Evolutionary conservation across 192 early-diverging fungal genomes (phyloP), one percentile per base, ranked within the genome.

Genomic region (Pilaira anomala): DNA sequence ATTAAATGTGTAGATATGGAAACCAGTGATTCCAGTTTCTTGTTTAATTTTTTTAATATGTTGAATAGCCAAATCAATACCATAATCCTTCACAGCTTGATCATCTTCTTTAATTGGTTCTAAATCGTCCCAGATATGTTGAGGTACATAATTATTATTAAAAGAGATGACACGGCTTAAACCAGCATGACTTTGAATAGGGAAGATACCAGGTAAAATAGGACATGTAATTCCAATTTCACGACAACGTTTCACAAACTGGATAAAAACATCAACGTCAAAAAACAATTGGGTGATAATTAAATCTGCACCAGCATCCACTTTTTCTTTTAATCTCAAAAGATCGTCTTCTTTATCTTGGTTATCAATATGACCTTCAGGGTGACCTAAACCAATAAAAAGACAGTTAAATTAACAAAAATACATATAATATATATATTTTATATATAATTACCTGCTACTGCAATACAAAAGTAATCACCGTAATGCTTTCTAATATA

Each of bases 21-120:
- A 90, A 18, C 94, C 94, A 11, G 75, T 74, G 28, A 83, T 70
- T 7, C 90, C 91, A 25, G 67, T 78, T n/a, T 71, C 85, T 41
- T 48, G 48, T 60, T 41, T 33, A n/a, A 70, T 63, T 14, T 63
- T 63, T 48, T 75, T 67, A 28, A 90, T 76, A 48, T 91, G 76
- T 33, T 92, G 85, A 54, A 82, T 78, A 16, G 84, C 86, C 93
- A 98, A 92, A 30, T 92, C 83, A 62, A 92, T 85, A 19, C 89
- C 89, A 67, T 93, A 96, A 60, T 93, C 88, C 80, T 97, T 96
- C 59, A 98, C 87, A 24, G 95, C 95, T 72, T 91, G 89, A 78
- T 98, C 96, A 65, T 98, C 93, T 57, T 98, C 96, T 85, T 98
- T 97, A 86, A 98, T 98, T 26, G 90, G 88, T 71, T 96, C 96